Conservation (phyloP, 2,329 filamentous ascomycete genomes). For the Aspergillus sp. region DNA sequence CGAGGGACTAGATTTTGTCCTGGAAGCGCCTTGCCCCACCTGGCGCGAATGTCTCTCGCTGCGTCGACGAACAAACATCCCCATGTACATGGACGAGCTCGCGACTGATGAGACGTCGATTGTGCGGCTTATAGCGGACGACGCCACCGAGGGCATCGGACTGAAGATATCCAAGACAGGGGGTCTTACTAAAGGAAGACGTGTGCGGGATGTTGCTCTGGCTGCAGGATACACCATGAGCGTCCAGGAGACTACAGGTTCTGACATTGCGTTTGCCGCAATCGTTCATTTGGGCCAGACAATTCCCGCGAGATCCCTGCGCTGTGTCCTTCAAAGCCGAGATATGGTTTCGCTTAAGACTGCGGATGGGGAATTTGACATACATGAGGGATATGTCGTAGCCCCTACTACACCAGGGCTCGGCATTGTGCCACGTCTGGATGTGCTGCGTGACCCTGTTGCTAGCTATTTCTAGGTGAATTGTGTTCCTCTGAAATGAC, state of each 20-base stretch:
- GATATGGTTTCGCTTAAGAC: conserved; percentile 22
- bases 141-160: conserved; percentile 23
- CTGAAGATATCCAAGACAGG: conserved; percentile 23
- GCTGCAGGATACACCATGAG: conserved; percentile 28
- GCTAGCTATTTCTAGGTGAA: conserved; percentile 9
- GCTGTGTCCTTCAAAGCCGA: conserved; percentile 10
- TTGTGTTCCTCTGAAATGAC: no score
- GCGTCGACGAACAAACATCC: conserved; percentile 18
- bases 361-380: conserved; percentile 17
- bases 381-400: conserved; percentile 3
- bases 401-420: conserved; percentile 11
- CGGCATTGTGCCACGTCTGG: conserved; percentile 8
- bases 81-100: conserved; percentile 23
- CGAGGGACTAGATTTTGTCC: conserved; percentile 19
- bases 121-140: conserved; percentile 20
- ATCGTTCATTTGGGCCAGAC: conserved; percentile 22
- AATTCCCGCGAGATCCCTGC: conserved; percentile 12
- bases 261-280: conserved; percentile 26
- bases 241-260: conserved; percentile 20
- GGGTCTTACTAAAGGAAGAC: conserved; percentile 16
- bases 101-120: conserved; percentile 15
- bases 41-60: conserved; percentile 21
- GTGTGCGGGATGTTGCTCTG: conserved; percentile 22
- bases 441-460: conserved; percentile 12
- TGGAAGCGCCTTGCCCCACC: conserved; percentile 24